Percentiles rank a stretch among this genome's conserved stretches.
Evolutionary conservation across 176 grass and related monocot genomes (phyloP).

Genomic region (Hordeum marinum): DNA sequence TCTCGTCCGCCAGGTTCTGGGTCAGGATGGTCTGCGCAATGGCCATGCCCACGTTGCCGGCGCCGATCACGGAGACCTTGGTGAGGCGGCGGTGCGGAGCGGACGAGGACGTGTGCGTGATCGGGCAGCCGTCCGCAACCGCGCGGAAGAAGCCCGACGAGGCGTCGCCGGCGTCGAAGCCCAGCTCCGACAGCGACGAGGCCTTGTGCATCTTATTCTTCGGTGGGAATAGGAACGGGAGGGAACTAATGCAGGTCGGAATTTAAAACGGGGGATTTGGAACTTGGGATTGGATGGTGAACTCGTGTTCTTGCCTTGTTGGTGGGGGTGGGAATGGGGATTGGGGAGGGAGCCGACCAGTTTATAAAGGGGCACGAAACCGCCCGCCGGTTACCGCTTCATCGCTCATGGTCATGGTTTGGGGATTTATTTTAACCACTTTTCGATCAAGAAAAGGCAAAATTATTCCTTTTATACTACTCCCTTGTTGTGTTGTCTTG

Average conservation of each 20-base stretch:
- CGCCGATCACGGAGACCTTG: conserved; percentile 65
- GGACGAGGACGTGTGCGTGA: background rate
- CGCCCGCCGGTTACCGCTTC: background rate
- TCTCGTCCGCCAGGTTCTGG: background rate
- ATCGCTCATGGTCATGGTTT: background rate
- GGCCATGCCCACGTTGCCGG: conserved; percentile 89
- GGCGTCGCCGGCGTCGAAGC: background rate
- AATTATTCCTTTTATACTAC: background rate
- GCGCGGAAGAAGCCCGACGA: background rate
- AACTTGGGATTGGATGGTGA: too few relatives aligned
- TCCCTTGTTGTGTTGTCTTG: background rate
- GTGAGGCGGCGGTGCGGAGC: conserved; percentile 15
- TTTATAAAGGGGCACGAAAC: background rate
- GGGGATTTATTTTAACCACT: background rate
- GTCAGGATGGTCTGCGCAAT: conserved; percentile 92
- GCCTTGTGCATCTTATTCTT: background rate
- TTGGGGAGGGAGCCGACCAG: too few relatives aligned
- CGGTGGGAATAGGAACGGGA: background rate
- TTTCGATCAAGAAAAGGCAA: background rate
- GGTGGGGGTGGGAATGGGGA: too few relatives aligned
- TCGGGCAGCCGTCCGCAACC: background rate
- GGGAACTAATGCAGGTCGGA: too few relatives aligned
- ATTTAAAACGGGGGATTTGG: too few relatives aligned
- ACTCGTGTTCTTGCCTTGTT: too few relatives aligned
- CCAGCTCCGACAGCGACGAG: background rate